Evolutionary conservation across 768 basidiomycete species (phyloP).

Genomic region (Filobasidium floriforme): DNA sequence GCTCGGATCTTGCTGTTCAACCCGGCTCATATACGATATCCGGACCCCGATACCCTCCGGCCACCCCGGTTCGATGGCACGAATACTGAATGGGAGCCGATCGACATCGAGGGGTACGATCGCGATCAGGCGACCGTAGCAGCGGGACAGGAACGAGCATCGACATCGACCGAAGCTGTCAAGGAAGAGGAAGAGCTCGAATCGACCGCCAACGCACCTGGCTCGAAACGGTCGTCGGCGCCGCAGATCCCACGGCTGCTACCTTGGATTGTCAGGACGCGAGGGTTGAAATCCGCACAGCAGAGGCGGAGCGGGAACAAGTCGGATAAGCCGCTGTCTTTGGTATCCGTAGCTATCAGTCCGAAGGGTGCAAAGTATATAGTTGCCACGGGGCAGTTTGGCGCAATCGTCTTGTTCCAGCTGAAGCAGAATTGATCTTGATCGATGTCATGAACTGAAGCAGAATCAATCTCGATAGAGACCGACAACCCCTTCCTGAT

Average conservation of each 20-base stretch:
- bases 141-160: background rate
- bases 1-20: conserved; percentile 1
- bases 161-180: no score
- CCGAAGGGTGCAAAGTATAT: background rate
- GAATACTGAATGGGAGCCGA: background rate
- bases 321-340: background rate
- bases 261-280: background rate
- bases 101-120: background rate
- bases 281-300: background rate
- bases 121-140: background rate
- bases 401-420: background rate
- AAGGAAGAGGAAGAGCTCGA: background rate
- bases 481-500: no score
- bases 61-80: background rate
- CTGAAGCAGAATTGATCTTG: background rate
- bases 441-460: no score
- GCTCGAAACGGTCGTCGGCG: background rate
- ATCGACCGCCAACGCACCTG: background rate
- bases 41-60: background rate
- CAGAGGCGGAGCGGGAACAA: background rate
- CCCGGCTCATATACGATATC: background rate
- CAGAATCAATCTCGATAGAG: no score
- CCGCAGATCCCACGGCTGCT: background rate
- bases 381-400: background rate
- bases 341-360: background rate